Evolutionary conservation across 2,329 filamentous ascomycete species (phyloP).

Genomic region (Pleoardoris graminearum): DNA sequence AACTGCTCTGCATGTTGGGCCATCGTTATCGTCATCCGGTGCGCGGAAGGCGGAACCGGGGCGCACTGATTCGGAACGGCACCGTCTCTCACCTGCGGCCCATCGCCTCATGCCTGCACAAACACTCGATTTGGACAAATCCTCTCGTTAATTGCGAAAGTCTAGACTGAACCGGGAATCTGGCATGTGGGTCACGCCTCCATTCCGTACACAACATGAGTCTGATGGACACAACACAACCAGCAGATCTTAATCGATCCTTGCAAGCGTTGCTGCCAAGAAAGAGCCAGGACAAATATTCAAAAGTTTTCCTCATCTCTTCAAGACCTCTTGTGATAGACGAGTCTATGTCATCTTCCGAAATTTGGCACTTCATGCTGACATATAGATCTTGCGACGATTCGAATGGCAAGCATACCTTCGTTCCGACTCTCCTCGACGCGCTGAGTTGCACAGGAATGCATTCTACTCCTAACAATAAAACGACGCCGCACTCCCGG

Average conservation of each 20-base stretch:
- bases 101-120: background rate
- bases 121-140: too few species aligned
- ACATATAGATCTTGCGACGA: too few species aligned
- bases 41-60: slow-evolving; percentile 6
- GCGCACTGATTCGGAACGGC: background rate
- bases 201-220: background rate
- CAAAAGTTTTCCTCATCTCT: too few species aligned
- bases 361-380: too few species aligned
- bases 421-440: slow-evolving; percentile 4
- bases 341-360: too few species aligned
- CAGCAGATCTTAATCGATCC: too few species aligned
- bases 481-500: background rate
- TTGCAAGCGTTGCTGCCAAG: too few species aligned
- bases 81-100: background rate
- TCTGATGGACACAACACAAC: background rate
- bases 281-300: too few species aligned
- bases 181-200: background rate
- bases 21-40: background rate
- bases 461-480: background rate
- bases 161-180: too few species aligned
- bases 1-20: background rate
- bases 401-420: too few species aligned
- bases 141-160: too few species aligned
- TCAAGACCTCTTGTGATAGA: too few species aligned
- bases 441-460: background rate